phyloP scores from a whole-genome alignment of 2,329 filamentous ascomycete species.

The Fusarium penzigii region DNA sequence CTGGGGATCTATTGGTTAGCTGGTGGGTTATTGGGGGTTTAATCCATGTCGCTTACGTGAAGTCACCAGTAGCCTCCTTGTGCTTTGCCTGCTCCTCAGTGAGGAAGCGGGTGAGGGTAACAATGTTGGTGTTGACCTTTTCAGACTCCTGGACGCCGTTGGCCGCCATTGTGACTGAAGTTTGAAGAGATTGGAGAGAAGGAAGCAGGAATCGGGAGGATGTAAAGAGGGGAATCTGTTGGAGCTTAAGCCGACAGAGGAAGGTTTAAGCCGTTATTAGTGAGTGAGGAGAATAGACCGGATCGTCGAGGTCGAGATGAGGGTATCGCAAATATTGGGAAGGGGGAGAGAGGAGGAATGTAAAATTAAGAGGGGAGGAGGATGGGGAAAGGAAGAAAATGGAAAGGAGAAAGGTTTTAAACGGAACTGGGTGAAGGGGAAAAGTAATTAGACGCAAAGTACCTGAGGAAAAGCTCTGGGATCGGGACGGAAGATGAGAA shows the following conservation, averaged over 20 bases:
- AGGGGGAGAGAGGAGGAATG: constrained; percentile 10
- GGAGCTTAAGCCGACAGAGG: constrained; percentile 14
- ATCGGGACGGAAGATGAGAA: constrained; percentile 11
- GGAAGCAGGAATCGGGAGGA: constrained; percentile 11
- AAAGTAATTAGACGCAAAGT: too few species aligned
- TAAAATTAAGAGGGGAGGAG: neutral
- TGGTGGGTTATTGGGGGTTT: constrained; percentile 8
- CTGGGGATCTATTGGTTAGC: constrained; percentile 45
- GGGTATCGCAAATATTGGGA: constrained; percentile 16
- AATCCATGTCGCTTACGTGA: constrained; percentile 65
- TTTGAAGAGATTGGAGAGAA: constrained; percentile 11
- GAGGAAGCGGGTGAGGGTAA: constrained; percentile 92
- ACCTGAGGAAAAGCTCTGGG: too few species aligned
- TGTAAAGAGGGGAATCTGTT: constrained; percentile 10
- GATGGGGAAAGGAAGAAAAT: constrained; percentile 10
- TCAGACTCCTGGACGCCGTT: constrained; percentile 64
- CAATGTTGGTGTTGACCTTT: constrained; percentile 92
- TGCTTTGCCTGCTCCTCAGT: constrained; percentile 95
- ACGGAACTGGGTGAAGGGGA: constrained; percentile 22
- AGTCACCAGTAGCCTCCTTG: constrained; percentile 94
- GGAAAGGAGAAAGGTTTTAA: constrained; percentile 16
- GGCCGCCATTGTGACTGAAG: constrained; percentile 34
- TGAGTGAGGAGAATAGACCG: neutral
- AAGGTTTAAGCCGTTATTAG: constrained; percentile 16
- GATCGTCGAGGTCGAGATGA: constrained; percentile 18